A percentile compares a stretch with the other conserved stretches of the same genome.
Conservation (phyloP, 345 rosid species). For the Isatis tinctoria region DNA sequence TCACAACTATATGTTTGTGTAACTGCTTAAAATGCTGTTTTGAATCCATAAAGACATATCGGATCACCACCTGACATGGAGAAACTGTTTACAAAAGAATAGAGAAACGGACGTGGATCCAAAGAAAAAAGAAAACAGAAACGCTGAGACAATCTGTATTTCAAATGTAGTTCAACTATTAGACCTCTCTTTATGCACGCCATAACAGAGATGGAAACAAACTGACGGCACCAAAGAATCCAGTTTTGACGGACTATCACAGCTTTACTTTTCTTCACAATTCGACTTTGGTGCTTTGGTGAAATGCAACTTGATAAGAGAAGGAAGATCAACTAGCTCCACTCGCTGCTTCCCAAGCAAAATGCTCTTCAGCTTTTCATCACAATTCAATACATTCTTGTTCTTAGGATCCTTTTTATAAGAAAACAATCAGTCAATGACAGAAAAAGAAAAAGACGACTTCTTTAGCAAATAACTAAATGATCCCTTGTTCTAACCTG, state of each 20-base stretch:
- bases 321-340: slow-evolving; percentile 81
- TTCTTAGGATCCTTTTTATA: slow-evolving; percentile 60
- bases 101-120: background rate
- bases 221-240: background rate
- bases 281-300: slow-evolving; percentile 60
- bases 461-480: no score
- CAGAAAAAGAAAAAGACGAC: no score
- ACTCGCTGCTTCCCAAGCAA: slow-evolving; percentile 71
- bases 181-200: background rate
- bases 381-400: slow-evolving; percentile 81
- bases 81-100: background rate
- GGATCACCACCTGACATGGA: background rate
- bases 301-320: slow-evolving; percentile 74
- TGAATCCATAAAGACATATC: no score
- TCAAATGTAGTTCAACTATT: no score
- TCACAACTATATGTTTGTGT: background rate
- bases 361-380: slow-evolving; percentile 65
- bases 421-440: slow-evolving; percentile 7
- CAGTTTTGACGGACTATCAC: background rate
- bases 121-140: background rate
- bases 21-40: background rate
- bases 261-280: background rate
- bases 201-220: slow-evolving; percentile 4
- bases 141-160: background rate
- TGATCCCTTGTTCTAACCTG: slow-evolving; percentile 43